Conservation (phyloP, 192 early-diverging fungal species). For the Backusella mclennaniae region DNA sequence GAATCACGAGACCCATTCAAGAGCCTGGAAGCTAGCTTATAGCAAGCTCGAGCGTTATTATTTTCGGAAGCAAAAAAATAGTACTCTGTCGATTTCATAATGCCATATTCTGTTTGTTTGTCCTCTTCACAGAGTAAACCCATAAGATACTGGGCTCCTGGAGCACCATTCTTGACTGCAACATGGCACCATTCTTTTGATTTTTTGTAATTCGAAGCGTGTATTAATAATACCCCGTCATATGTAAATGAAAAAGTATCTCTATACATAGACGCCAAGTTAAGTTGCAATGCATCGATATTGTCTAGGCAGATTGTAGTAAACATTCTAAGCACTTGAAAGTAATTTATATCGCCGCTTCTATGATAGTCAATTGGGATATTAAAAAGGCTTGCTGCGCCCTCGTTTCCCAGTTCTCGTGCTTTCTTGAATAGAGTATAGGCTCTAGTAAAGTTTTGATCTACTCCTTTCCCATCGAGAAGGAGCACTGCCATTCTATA, state of each 20-base stretch:
- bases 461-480: neutral
- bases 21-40: neutral
- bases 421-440: neutral
- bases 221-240: neutral
- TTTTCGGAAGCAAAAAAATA: neutral
- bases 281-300: neutral
- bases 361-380: neutral
- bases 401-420: neutral
- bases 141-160: neutral
- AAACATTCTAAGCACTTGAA: neutral
- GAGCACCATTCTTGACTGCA: neutral
- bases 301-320: neutral
- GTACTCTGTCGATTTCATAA: neutral
- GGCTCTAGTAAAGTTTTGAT: neutral
- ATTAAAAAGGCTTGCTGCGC: neutral
- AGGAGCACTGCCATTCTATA: neutral
- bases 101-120: neutral
- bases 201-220: neutral
- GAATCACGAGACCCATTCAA: neutral
- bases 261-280: neutral
- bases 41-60: neutral
- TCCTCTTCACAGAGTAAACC: neutral
- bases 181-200: neutral
- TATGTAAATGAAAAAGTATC: neutral
- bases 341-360: neutral